These are phyloP conservation scores for Echeveria elegans DNA, from an alignment of 164 flowering plant species.

Conservation along the genomic window DNA sequence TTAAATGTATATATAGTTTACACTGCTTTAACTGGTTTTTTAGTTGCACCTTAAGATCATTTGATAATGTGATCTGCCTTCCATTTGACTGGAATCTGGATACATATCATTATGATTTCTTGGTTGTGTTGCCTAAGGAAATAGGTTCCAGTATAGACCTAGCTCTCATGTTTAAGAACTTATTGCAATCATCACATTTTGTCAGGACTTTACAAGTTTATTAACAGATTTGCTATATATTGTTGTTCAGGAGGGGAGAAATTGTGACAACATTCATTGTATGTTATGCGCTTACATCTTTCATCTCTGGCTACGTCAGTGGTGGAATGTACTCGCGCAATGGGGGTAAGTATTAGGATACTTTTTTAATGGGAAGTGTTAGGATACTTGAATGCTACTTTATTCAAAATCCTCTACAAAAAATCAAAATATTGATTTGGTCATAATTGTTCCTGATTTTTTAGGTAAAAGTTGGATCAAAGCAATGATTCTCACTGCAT, in stretches of 20 bases:
- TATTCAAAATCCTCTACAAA: neutral
- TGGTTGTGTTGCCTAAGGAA: neutral
- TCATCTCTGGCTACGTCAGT: conserved; percentile 93
- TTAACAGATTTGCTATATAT: conserved; percentile 2
- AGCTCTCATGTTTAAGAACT: neutral
- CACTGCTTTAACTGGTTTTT: neutral
- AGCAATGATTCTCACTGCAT: conserved; percentile 91
- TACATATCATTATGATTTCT: neutral
- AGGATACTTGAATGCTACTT: neutral
- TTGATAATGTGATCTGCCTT: neutral
- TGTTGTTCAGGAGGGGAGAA: conserved; percentile 78
- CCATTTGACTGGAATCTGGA: neutral
- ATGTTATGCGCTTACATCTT: conserved; percentile 94
- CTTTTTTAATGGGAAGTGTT: neutral
- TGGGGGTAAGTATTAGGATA: conserved; percentile 59
- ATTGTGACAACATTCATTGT: conserved; percentile 93
- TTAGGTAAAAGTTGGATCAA: conserved; percentile 97
- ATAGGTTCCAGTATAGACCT: neutral
- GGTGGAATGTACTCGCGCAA: conserved; percentile 94
- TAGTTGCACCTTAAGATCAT: neutral
- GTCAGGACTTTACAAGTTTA: neutral
- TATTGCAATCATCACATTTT: neutral
- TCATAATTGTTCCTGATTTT: neutral
- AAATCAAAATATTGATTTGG: neutral
- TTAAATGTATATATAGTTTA: neutral